Base-by-base conservation (phyloP, 139 green algal genomes). In the Diplosphaera chodatii region DNA sequence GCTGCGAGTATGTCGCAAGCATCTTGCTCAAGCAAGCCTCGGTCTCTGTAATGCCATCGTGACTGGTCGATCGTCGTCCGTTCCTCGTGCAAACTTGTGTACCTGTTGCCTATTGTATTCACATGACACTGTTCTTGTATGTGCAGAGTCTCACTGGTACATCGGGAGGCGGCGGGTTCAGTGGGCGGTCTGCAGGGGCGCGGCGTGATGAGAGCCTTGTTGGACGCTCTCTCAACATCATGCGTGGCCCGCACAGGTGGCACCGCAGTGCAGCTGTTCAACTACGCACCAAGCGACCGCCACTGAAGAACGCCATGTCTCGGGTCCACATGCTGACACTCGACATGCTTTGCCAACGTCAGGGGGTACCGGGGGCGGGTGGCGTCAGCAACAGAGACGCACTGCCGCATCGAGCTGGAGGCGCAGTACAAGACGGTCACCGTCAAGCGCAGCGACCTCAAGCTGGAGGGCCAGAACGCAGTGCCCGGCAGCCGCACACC, bases 351-450 rank as follows among this genome's bases (percentile, higher is more conserved):
- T 48, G 10, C 37, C 13, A 13, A 4, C n/a, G 71, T 31, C 64
- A 80, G 91, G 62, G 86, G 92, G 32, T 97, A 97, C 84, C 78
- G 77, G 1, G 92, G 92, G 1, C 82, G 86, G 13, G 85, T 97
- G 10, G 84, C 92, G 67, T 83, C 87, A n/a, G 87, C 90, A 64
- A 95, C 89, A 4, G 83, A 78, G 27, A 93, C 89, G 22, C 88
- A 93, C 55, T 80, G 91, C n/a, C 82, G 87, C 1, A 66, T 90
- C 32, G 92, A 97, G 89, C 76, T 97, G 67, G 91, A 97, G 67
- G 94, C 92, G 3, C 86, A 93, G 82, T 90, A 87, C 72, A 87
- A 86, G 55, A 86, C 84, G 4, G 86, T 97, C 1, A 96, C 86
- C 8, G 85, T 97, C 5, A 68, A 73, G 48, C 81, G 80, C 40